Evolutionary conservation across 768 basidiomycete species (phyloP), one percentile per base, ranked within the genome.

Genomic region (Jaapia argillacea): DNA sequence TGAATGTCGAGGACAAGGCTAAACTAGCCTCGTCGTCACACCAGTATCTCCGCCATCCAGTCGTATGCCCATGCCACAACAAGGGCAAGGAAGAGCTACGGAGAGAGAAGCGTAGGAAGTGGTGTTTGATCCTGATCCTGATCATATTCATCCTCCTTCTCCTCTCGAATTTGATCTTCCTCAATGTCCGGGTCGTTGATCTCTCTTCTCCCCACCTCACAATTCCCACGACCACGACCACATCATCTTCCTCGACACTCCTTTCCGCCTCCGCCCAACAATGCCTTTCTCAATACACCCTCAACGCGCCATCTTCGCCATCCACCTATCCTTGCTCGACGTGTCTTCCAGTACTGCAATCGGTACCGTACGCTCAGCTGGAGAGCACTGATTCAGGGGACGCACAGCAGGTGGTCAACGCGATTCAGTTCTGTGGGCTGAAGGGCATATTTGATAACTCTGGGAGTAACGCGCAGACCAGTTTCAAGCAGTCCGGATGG

Each of bases 351-450:
- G 49, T 60, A 25, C 52, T 75, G 4, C 60, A 62, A 46, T 54
- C 55, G 5, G 58, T 72, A 14, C 63, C 72, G 4, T 56, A 47
- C 23, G 53, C 63, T n/a, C 60, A 58, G 36, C 48, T 53, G 44
- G 49, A 58, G 5, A 43, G 56, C 13, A 56, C 58, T 21, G 61
- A 67, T 40, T 38, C 58, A 16, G 56, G 68, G 47, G 57, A 64
- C 24, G 40, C 57, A 16, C 60, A 65, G 46, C 41, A 48, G 21
- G 56, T 66, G 39, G 44, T 46, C 25, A 62, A 65, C 24, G 66
- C 65, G 4, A 42, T 69, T 1, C 72, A 75, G 48, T 75, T 75
- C 47, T 75, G 72, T 45, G 59, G 71, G 10, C 58, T 74, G 24
- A 58, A 67, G 4, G 58, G 68, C 7, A 50, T 75, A 47, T 72